Evolutionary conservation across 2,329 filamentous ascomycete species (phyloP), one percentile per base, ranked within the genome.

Genomic region (Aspergillus sergii): DNA sequence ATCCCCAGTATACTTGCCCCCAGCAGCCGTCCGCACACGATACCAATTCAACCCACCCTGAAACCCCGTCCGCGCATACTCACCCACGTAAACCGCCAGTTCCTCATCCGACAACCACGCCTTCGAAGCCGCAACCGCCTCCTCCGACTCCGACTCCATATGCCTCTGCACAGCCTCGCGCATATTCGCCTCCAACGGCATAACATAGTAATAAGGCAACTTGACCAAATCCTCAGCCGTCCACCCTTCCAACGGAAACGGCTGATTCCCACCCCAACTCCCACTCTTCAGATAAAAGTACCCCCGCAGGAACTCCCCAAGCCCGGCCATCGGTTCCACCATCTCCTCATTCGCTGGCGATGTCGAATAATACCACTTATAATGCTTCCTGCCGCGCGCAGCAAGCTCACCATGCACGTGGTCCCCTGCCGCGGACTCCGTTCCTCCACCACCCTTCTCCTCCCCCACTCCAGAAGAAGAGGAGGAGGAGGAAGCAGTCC

Each of bases 261-360:
- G 86, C 1, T 81, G 69, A 68, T 88, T 88, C 5, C 80, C 78
- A 5, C 75, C 70, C 85, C 86, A 90, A 60, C 85, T 83, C 7
- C 85, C 88, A 59, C 85, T 88, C 72, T 91, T 91, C 55, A 91
- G 80, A 70, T 91, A 84, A 66, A 91, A 86, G 71, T 91, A 91
- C 3, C 89, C 88, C 11, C 88, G 82, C 1, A 91, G 78, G 64
- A 90, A 91, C 1, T 75, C 73, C n/a, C 83, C 79, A 14, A 91
- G 78, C 2, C 86, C 85, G 4, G 86, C 82, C 0, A 76, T 69
- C 0, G 73, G 70, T 9, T 66, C 53, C 2, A 67, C 73, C 78
- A 80, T 80, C 28, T 80, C 77, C 1, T 59, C 36, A 63, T 73
- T 76, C n/a, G 78, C 75, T 7, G 69, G 61, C 2, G 67, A 65